Evolutionary conservation across 805 yeast species (phyloP).

Genomic region (Candida sakaeoensis): DNA sequence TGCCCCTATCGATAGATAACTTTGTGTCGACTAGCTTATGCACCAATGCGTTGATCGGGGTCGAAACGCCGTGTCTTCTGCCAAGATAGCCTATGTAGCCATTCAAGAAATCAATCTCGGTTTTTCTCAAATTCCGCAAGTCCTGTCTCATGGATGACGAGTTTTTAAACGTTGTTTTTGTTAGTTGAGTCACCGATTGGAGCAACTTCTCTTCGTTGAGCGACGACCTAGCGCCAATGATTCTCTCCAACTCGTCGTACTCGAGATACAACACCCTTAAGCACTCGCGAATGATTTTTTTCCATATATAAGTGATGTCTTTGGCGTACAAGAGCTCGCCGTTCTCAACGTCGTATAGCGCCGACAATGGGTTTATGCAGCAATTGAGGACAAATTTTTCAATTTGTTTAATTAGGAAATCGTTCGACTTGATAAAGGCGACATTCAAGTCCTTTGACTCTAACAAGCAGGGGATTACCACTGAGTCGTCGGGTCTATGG

Average conservation of each 20-base stretch:
- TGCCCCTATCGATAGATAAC: conserved; percentile 25
- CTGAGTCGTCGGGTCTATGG: conserved; percentile 13
- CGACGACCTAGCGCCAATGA: conserved; percentile 27
- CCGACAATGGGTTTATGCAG: conserved; percentile 80
- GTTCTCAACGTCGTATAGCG: conserved; percentile 71
- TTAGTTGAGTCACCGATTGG: conserved; percentile 25
- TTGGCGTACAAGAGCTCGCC: conserved; percentile 59
- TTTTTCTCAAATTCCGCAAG: conserved; percentile 46
- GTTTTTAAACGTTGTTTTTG: conserved; percentile 48
- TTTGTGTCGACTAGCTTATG: conserved; percentile 42
- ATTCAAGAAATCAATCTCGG: conserved; percentile 81
- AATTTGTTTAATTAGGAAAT: conserved; percentile 53
- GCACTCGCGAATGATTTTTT: conserved; percentile 43
- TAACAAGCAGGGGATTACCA: conserved; percentile 19
- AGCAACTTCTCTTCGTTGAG: conserved; percentile 34
- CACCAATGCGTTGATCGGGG: conserved; percentile 48
- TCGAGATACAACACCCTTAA: conserved; percentile 39
- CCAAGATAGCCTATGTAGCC: conserved; percentile 71
- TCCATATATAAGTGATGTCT: conserved; percentile 31
- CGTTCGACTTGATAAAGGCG: conserved; percentile 31
- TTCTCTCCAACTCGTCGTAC: conserved; percentile 18
- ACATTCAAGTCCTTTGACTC: conserved; percentile 24
- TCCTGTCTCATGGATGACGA: conserved; percentile 74
- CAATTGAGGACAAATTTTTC: conserved; percentile 77
- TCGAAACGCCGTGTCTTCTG: conserved; percentile 33